Evolutionary conservation across 1,284 basidiomycete species (phyloP), one percentile per base, ranked within the genome.

Genomic region (Cryptococcus hybrid): DNA sequence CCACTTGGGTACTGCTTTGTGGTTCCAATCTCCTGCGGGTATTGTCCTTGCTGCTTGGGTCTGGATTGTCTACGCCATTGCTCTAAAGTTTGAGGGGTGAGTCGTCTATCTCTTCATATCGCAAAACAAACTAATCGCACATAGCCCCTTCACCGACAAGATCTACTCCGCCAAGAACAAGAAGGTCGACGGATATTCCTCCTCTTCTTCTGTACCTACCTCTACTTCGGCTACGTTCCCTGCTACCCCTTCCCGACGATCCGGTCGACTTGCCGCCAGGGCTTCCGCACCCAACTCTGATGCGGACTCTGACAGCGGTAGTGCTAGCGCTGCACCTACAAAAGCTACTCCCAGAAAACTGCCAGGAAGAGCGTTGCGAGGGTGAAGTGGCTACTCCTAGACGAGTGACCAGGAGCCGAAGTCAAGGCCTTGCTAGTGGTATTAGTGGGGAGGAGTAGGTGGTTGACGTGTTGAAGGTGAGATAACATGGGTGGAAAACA

Each of bases 81-180:
- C 93, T 2, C 82, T 95, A 54, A 82, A 82, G 24, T 95, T 84
- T 73, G 93, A 96, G 80, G 92, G 91, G 89, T 93, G 70, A 54
- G 86, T 79, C 15, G 5, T 37, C 35, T 24, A 13, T 7, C 37
- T 50, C 9, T 8, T n/a, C 9, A 30, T 34, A 5, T 37, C n/a
- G 24, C 34, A 7, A 36, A 37, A 3, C n/a, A 7, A 12, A 24
- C 18, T 24, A 8, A 13, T 7, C 6, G 35, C 8, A 4, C 11
- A 18, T 15, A 77, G 78, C 44, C 79, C 79, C 4, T 80, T 78
- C 70, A 79, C 78, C 12, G 72, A 74, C 66, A 70, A 68, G 66
- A 80, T 80, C 66, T 80, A 80, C 64, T 69, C 71, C 40, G 63
- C 61, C 52, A 63, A 67, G 37, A 51, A 54, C 51, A 65, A 66